Evolutionary conservation across 768 basidiomycete genomes (phyloP).

Genomic region (Goffeauzyma gilvescens): DNA sequence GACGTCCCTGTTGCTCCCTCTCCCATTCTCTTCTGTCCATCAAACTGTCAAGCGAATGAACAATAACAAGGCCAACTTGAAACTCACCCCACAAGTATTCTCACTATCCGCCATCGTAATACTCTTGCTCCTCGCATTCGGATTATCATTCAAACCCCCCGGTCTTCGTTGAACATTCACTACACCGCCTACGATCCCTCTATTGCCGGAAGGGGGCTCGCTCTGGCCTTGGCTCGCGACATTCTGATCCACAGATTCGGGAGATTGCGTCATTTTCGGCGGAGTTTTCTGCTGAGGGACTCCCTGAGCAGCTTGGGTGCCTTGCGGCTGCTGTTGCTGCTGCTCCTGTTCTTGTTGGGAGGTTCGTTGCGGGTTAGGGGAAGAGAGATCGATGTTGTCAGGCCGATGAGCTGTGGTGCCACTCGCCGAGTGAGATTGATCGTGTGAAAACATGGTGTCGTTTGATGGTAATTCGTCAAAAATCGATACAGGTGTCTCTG

Average conservation of each 20-base stretch:
- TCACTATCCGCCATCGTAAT: slow-evolving; percentile 56
- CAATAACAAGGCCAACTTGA: too few species aligned
- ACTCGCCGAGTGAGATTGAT: neutral
- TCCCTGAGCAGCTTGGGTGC: neutral
- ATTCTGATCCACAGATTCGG: neutral
- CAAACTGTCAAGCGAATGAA: too few species aligned
- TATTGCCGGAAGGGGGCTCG: too few species aligned
- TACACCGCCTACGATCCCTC: neutral
- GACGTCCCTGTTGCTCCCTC: too few species aligned
- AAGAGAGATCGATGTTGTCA: neutral
- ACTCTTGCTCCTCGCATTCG: slow-evolving; percentile 60
- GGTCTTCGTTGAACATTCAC: neutral
- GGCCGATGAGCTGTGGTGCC: neutral
- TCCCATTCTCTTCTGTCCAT: too few species aligned
- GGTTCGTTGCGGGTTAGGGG: neutral
- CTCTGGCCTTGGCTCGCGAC: too few species aligned
- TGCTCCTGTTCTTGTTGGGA: neutral
- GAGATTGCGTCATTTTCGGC: neutral
- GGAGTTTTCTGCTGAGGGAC: neutral
- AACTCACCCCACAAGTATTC: slow-evolving; percentile 53
- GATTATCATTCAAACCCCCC: slow-evolving; percentile 18
- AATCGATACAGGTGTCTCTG: too few species aligned
- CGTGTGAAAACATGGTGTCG: neutral
- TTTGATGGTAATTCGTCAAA: slow-evolving; percentile 12
- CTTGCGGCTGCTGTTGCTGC: neutral